Base-by-base conservation (phyloP, 768 basidiomycete species). In the Russula foetens region DNA sequence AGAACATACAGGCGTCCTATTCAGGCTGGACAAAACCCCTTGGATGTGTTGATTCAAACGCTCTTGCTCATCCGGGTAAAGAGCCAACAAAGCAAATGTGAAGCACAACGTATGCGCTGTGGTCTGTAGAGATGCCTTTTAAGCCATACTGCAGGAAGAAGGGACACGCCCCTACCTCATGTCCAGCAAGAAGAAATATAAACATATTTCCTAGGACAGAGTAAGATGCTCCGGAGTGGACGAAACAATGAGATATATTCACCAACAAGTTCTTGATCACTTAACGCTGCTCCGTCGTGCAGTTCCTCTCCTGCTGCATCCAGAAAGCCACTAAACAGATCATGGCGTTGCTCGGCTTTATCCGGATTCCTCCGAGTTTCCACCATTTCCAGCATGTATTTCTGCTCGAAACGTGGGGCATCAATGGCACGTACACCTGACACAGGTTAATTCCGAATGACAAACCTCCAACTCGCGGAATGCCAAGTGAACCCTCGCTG, bases 401-500 rank as follows among this genome's bases (percentile, higher is more conserved):
- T 56, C 69, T 63, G 35, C 28, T 24, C 56, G 8, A 24, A 4
- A 12, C 3, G 33, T 46, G 28, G 28, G n/a, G 28, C 17, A 31
- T 11, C 5, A 4, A 4, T 21, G 39, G n/a, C 47, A 28, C 11
- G 38, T 23, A 19, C 3, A 24, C 21, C 15, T 23, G 9, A 33
- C 5, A 33, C n/a, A 12, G 33, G 21, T 28, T 14, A 17, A 15
- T 15, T 24, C 21, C 38, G 15, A 15, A 21, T 29, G 14, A 51
- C 60, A 24, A 53, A 80, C 81, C 59, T 73, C 66, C 14, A 82
- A 52, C 66, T 82, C 81, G 7, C 73, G 68, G 50, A 77, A 79
- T 7, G 77, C 79, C 44, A 71, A 58, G 28, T 68, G 67, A 7
- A 73, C 64, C 24, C 66, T 69, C 33, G 74, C 68, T 1, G 75